Base-by-base conservation (phyloP, 306 rosid genomes). In the Psophocarpus tetragonolobus region DNA sequence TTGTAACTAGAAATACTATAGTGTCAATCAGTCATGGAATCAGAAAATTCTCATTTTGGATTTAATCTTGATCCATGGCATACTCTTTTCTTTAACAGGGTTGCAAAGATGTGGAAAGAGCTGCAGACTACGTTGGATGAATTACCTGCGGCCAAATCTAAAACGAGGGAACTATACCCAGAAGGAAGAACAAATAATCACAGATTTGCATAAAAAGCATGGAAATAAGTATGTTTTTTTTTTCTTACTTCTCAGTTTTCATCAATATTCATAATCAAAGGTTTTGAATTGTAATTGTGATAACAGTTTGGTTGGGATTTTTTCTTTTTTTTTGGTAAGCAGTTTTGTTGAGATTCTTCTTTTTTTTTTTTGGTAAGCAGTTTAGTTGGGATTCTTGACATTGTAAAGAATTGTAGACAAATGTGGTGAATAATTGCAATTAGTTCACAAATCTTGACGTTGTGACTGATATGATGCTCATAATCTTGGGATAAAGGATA, bases 51-150 rank as follows among this genome's bases (percentile, higher is more conserved):
- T 70, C 39, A 38, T 8, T 30, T 18, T 68, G 7, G 24, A 27
- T 35, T 68, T 65, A 26, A 23, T 62, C 26, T 6, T 58, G 3
- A 24, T 23, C 36, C 45, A 26, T 61, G 64, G 1, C 47, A 15
- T 81, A 5, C 32, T 47, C 38, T 57, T 58, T 5, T 71, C 1
- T 15, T 3, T 56, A 15, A 74, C 72, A 89, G 95, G 95, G 11
- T 84, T 93, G 74, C 13, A 68, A 14, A 88, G 97, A 68, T 93
- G 98, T 68, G 98, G 97, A 33, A 93, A 93, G 82, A 93, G 98
- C 65, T 93, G 98, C 82, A 85, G 97, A 61, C 84, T 91, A 15
- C 89, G 97, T 38, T 91, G 93, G 98, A 86, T 83, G 79, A 93
- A 93, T 65, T 89, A 93, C 73, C 86, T 93, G 23, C 75, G 87